Conservation (phyloP, 495 filamentous ascomycete species). For the Zalerion maritima region DNA sequence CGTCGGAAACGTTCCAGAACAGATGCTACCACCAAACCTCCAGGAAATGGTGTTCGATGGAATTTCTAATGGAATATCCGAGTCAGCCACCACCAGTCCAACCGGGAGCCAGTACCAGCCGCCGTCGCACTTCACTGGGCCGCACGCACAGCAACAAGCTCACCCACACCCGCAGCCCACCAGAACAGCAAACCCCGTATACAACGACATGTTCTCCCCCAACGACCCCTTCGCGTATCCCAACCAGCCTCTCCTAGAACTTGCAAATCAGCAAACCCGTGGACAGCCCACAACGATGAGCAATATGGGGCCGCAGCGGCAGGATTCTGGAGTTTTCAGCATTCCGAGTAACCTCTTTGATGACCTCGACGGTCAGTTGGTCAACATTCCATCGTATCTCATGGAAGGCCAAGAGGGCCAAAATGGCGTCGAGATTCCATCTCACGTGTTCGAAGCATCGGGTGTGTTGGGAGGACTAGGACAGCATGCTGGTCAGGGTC, state of each 20-base stretch:
- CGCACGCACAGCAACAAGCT: too few relatives aligned
- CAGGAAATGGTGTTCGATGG: too few relatives aligned
- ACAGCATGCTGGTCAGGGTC: slow-evolving; percentile 10
- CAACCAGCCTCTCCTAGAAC: slow-evolving; percentile 59
- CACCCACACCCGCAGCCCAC: slow-evolving; percentile 18
- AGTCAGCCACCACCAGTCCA: too few relatives aligned
- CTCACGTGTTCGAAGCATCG: slow-evolving; percentile 20
- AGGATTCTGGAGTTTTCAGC: slow-evolving; percentile 24
- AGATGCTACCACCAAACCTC: too few relatives aligned
- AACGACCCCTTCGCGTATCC: slow-evolving; percentile 84
- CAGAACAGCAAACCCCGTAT: slow-evolving; percentile 33
- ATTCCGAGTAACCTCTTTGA: slow-evolving; percentile 28
- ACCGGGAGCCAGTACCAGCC: too few relatives aligned
- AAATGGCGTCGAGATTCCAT: slow-evolving; percentile 20
- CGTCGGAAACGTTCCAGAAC: too few relatives aligned
- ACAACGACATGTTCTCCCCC: slow-evolving; percentile 89
- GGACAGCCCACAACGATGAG: slow-evolving; percentile 9
- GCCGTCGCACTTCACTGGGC: too few relatives aligned
- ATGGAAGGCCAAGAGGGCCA: slow-evolving; percentile 23
- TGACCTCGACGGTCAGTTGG: slow-evolving; percentile 30
- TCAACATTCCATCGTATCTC: slow-evolving; percentile 31
- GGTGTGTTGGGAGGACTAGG: slow-evolving; percentile 6
- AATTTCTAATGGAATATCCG: too few relatives aligned
- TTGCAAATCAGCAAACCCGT: slow-evolving; percentile 18
- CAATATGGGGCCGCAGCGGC: slow-evolving; percentile 8